Evolutionary conservation across 495 filamentous ascomycete species (phyloP).

Genomic region (Pseudomonodictys pantanalensis): DNA sequence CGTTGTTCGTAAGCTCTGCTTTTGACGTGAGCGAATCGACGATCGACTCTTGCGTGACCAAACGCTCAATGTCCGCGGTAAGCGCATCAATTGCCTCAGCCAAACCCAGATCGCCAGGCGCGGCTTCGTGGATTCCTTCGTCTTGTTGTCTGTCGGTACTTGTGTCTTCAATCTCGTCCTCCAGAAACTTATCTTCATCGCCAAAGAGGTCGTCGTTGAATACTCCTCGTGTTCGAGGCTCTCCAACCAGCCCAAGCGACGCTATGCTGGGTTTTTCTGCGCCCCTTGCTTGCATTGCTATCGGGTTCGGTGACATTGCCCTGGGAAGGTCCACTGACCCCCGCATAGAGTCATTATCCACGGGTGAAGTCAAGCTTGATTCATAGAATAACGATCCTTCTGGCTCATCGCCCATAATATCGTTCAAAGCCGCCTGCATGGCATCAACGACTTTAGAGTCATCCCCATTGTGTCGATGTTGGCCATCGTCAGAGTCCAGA

Average conservation of each 20-base stretch:
- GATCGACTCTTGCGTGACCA: slow-evolving; percentile 83
- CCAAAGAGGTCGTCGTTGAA: slow-evolving; percentile 93
- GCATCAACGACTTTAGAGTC: slow-evolving; percentile 71
- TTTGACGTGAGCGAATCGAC: slow-evolving; percentile 89
- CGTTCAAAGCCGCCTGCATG: slow-evolving; percentile 91
- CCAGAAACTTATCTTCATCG: slow-evolving; percentile 81
- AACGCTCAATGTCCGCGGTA: slow-evolving; percentile 82
- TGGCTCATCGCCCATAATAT: slow-evolving; percentile 81
- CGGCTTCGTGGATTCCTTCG: slow-evolving; percentile 90
- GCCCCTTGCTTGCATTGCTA: slow-evolving; percentile 47
- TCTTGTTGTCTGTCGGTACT: slow-evolving; percentile 52
- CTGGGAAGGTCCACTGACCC: slow-evolving; percentile 54
- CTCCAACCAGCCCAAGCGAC: slow-evolving; percentile 83
- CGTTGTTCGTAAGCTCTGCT: slow-evolving; percentile 95
- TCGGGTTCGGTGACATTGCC: slow-evolving; percentile 39
- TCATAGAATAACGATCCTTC: slow-evolving; percentile 52
- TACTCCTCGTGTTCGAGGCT: slow-evolving; percentile 75
- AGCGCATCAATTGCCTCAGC: slow-evolving; percentile 87
- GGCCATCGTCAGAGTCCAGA: slow-evolving; percentile 46
- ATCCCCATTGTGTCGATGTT: slow-evolving; percentile 32
- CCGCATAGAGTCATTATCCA: slow-evolving; percentile 51
- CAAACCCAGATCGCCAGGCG: slow-evolving; percentile 89
- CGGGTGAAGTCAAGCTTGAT: slow-evolving; percentile 45
- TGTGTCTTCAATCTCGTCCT: slow-evolving; percentile 78
- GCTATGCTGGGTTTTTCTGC: slow-evolving; percentile 76